A percentile compares a stretch with the other conserved stretches of the same genome.
Conservation (phyloP, 169 alveolate genomes). For the Condylostoma magnum region DNA sequence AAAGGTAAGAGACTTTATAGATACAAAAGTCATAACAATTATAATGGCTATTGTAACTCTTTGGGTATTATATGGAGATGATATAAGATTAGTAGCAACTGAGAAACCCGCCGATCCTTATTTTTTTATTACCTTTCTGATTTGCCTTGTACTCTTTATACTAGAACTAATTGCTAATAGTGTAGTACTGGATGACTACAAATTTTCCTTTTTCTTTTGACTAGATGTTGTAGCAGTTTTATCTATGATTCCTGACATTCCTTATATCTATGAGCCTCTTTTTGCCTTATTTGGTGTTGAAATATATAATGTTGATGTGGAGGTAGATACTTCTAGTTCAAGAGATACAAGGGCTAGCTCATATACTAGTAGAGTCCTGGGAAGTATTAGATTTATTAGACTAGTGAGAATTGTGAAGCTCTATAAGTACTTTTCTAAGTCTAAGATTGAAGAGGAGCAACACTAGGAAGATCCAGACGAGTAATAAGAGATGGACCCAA, state of each 20-base stretch:
- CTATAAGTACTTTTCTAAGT: slow-evolving; percentile 67
- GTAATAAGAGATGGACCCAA: slow-evolving; percentile 71
- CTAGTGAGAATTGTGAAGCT: slow-evolving; percentile 81
- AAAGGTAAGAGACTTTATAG: slow-evolving; percentile 15
- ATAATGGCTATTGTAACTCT: slow-evolving; percentile 48
- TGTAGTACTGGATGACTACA: slow-evolving; percentile 67
- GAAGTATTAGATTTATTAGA: slow-evolving; percentile 73
- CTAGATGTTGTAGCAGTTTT: slow-evolving; percentile 78
- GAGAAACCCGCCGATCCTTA: slow-evolving; percentile 64
- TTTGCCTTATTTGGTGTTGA: slow-evolving; percentile 34
- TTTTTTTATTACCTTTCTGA: slow-evolving; percentile 58
- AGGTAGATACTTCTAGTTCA: slow-evolving; percentile 50
- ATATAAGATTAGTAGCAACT: slow-evolving; percentile 64
- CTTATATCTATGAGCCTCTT: slow-evolving; percentile 56
- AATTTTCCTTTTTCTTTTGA: slow-evolving; percentile 80
- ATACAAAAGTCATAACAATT: slow-evolving; percentile 12
- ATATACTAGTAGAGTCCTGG: slow-evolving; percentile 38
- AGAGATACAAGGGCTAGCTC: not conserved
- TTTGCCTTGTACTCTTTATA: slow-evolving; percentile 53
- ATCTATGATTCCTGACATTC: slow-evolving; percentile 68
- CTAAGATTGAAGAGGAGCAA: slow-evolving; percentile 53
- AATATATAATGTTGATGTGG: slow-evolving; percentile 31
- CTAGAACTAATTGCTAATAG: slow-evolving; percentile 58
- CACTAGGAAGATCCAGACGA: slow-evolving; percentile 53
- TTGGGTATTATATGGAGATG: slow-evolving; percentile 82